Percentiles rank a stretch among this genome's conserved stretches.
These are phyloP conservation scores for Mentha longifolia DNA, from an alignment of 257 asterid species.

Conservation along the genomic window DNA sequence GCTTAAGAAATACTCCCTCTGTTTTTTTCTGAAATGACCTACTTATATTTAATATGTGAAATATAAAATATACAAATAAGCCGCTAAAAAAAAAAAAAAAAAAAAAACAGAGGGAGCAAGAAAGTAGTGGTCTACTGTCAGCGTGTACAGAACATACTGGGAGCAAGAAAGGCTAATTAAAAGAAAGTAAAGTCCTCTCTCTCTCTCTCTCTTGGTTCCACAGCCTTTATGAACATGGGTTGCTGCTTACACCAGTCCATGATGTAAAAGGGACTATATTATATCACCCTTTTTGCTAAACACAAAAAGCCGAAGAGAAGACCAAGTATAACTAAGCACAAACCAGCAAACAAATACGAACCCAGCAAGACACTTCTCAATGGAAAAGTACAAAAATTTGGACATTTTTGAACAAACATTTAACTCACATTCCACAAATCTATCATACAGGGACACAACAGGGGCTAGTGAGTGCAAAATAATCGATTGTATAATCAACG, in stretches of 20 bases:
- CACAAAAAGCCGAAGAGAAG: too few relatives aligned
- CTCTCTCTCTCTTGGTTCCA: neutral
- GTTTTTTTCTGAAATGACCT: too few relatives aligned
- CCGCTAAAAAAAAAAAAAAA: too few relatives aligned
- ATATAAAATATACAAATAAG: too few relatives aligned
- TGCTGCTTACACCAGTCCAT: conserved; percentile 31
- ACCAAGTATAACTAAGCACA: neutral
- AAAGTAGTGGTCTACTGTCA: neutral
- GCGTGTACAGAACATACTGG: conserved; percentile 8
- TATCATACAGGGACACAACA: conserved; percentile 33
- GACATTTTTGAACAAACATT: conserved; percentile 31
- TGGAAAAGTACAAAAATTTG: neutral
- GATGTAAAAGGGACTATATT: neutral
- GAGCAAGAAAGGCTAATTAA: conserved; percentile 16
- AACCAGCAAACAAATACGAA: neutral
- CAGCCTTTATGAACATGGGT: conserved; percentile 47
- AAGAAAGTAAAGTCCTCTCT: conserved; percentile 1
- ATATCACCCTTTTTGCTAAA: neutral
- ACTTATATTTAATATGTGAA: too few relatives aligned
- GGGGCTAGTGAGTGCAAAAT: conserved; percentile 29
- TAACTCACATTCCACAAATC: conserved; percentile 36
- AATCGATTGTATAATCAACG: conserved; percentile 33
- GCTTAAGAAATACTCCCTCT: conserved; percentile 7
- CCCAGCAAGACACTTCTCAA: neutral
- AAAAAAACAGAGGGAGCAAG: too few relatives aligned